These are phyloP conservation scores for Tylopilus vinaceipallidus DNA, from an alignment of 768 basidiomycete genomes.

Conservation along the genomic window DNA sequence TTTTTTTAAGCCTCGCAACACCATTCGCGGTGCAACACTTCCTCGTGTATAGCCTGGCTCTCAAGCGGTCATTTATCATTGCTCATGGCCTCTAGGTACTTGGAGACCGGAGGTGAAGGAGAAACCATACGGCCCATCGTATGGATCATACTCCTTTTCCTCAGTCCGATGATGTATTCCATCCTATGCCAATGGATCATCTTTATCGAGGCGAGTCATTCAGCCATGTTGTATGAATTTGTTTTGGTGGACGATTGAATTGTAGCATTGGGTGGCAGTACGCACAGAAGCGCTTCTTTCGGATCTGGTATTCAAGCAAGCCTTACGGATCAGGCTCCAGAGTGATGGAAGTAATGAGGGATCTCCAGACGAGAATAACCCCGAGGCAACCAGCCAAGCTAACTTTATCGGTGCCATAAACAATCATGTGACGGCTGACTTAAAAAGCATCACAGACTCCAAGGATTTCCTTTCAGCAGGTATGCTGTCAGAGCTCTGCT, in stretches of 20 bases:
- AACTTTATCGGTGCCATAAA: conserved; percentile 76
- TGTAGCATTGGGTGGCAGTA: conserved; percentile 42
- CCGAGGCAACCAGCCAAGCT: conserved; percentile 26
- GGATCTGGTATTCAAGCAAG: conserved; percentile 51
- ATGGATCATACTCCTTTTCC: conserved; percentile 56
- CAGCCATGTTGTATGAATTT: neutral
- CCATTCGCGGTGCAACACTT: conserved; percentile 9
- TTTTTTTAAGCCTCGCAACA: neutral
- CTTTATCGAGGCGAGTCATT: conserved; percentile 30
- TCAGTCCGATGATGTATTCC: conserved; percentile 43
- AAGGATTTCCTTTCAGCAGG: conserved; percentile 11
- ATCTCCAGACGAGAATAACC: neutral
- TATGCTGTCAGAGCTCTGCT: neutral
- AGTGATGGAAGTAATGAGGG: conserved; percentile 2
- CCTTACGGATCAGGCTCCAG: conserved; percentile 51
- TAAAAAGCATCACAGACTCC: conserved; percentile 9
- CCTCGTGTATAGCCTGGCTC: conserved; percentile 2
- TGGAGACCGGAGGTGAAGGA: conserved; percentile 51
- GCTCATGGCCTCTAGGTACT: conserved; percentile 42
- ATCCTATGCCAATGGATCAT: conserved; percentile 52
- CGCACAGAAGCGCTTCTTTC: conserved; percentile 53
- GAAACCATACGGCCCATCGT: conserved; percentile 60
- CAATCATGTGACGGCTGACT: conserved; percentile 60
- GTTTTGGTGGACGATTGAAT: neutral
- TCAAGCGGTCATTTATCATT: neutral